Evolutionary conservation across 2,329 filamentous ascomycete species (phyloP), one percentile per base, ranked within the genome.

Genomic region (Sarocladium oryzae): DNA sequence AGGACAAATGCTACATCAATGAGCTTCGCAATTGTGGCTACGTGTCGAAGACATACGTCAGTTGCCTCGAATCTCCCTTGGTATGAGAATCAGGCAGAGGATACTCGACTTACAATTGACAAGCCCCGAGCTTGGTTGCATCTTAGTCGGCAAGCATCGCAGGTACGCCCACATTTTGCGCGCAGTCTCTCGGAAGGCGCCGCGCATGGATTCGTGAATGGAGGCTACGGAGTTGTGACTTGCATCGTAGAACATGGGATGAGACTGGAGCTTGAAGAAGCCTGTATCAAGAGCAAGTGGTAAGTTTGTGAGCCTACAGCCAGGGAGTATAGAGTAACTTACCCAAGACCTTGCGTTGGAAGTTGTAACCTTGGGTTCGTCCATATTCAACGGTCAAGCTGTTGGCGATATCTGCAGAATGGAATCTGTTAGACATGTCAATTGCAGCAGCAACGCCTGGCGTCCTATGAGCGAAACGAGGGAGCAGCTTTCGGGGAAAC

Each of bases 181-280:
- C 8, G 89, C 90, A 6, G 87, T 84, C 65, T 95, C 89, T 16
- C 73, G 61, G 60, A 96, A 92, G 28, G 82, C 83, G n/a, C 77
- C 76, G 60, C 85, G 80, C 3, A 96, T 71, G 58, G 93, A 95
- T n/a, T 70, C 66, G 4, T 92, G 72, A 11, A 93, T 86, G 0
- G 84, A 88, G 3, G 64, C 58, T 7, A 78, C 63, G 3, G 82
- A 79, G 69, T 97, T 97, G 71, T 92, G 84, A 3, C 75, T 69
- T 4, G 87, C 88, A 65, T 95, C 89, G 59, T 88, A 85, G 64
- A 89, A 87, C 83, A 95, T 91, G 48, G 82, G 74, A 59, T 93
- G 87, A 49, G 90, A 84, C 63, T 95, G 89, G 50, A 93, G 82
- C 65, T 90, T 91, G 73, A 97, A 89, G 3, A 82, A 70, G 59